A percentile compares a stretch with the other conserved stretches of the same genome.
Conservation (phyloP, 2,329 filamentous ascomycete species). For the Thielaviopsis punctulata region DNA sequence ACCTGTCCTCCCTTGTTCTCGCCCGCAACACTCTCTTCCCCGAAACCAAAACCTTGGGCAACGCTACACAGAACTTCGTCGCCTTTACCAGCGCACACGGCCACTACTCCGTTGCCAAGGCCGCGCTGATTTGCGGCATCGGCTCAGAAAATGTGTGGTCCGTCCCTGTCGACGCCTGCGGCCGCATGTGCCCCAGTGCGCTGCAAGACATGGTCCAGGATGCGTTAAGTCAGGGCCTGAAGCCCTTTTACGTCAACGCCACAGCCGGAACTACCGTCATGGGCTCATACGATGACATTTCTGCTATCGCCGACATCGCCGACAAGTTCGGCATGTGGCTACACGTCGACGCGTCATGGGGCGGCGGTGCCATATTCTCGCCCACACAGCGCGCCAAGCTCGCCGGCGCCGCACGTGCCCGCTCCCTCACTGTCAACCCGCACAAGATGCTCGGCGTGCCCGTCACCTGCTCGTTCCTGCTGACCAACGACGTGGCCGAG, state of each 20-base stretch:
- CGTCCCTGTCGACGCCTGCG: conserved; percentile 55
- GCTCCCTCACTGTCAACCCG: conserved; percentile 77
- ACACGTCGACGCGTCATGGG: conserved; percentile 87
- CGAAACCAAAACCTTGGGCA: conserved; percentile 56
- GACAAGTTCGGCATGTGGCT: conserved; percentile 63
- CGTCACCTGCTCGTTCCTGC: conserved; percentile 76
- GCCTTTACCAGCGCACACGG: conserved; percentile 81
- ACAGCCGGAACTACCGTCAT: conserved; percentile 90
- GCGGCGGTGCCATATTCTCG: conserved; percentile 67
- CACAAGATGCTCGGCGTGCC: conserved; percentile 96
- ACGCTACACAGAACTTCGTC: conserved; percentile 48
- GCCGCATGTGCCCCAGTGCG: conserved; percentile 51
- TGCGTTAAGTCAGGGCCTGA: conserved; percentile 50
- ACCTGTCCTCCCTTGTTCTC: conserved; percentile 69
- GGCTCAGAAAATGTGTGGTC: conserved; percentile 56
- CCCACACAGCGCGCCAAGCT: conserved; percentile 46
- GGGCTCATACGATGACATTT: conserved; percentile 73
- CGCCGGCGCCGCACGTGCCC: conserved; percentile 51
- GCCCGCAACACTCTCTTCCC: conserved; percentile 78
- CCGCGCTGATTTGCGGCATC: conserved; percentile 76
- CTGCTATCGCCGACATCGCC: conserved; percentile 52
- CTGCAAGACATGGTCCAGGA: conserved; percentile 45
- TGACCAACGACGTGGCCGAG: conserved; percentile 55
- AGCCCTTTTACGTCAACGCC: conserved; percentile 86
- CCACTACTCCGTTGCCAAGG: conserved; percentile 90